These are phyloP conservation scores for Trametes punicea DNA, from an alignment of 768 basidiomycete genomes.

Conservation along the genomic window DNA sequence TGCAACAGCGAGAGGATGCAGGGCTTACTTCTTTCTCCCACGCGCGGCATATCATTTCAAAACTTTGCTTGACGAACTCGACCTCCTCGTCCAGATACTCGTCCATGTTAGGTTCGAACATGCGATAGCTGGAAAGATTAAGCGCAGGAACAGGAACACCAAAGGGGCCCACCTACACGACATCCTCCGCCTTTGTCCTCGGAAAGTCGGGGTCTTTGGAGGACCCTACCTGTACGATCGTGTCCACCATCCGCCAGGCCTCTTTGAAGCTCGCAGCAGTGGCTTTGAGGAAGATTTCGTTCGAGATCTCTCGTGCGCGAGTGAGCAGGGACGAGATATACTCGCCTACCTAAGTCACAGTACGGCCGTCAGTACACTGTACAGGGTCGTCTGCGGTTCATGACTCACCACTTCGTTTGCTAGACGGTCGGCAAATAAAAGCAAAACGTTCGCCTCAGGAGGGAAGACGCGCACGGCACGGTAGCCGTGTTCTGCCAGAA, in stretches of 20 bases:
- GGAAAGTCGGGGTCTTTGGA: slow-evolving; percentile 43
- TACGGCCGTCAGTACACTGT: not conserved
- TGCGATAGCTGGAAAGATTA: slow-evolving; percentile 62
- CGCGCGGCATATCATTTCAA: slow-evolving; percentile 69
- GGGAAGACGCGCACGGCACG: slow-evolving; percentile 88
- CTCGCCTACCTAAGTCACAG: slow-evolving; percentile 63
- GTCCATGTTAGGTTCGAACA: slow-evolving; percentile 97
- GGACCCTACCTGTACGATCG: slow-evolving; percentile 55
- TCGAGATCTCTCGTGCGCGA: slow-evolving; percentile 71
- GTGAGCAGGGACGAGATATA: slow-evolving; percentile 78
- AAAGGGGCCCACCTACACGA: slow-evolving; percentile 55
- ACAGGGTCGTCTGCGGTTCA: not conserved
- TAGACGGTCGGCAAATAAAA: slow-evolving; percentile 80
- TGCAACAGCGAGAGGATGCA: not conserved
- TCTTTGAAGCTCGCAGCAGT: slow-evolving; percentile 89
- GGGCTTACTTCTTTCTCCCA: slow-evolving; percentile 74
- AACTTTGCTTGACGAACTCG: slow-evolving; percentile 69
- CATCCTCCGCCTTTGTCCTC: slow-evolving; percentile 66
- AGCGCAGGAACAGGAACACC: not conserved
- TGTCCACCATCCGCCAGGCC: slow-evolving; percentile 82
- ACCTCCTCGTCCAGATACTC: slow-evolving; percentile 95
- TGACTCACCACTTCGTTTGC: slow-evolving; percentile 75
- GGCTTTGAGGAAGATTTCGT: slow-evolving; percentile 73
- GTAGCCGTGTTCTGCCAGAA: slow-evolving; percentile 72
- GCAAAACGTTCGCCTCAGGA: slow-evolving; percentile 66